Evolutionary conservation across 2,329 filamentous ascomycete species (phyloP).

Genomic region (Zymoseptoria passerinii): DNA sequence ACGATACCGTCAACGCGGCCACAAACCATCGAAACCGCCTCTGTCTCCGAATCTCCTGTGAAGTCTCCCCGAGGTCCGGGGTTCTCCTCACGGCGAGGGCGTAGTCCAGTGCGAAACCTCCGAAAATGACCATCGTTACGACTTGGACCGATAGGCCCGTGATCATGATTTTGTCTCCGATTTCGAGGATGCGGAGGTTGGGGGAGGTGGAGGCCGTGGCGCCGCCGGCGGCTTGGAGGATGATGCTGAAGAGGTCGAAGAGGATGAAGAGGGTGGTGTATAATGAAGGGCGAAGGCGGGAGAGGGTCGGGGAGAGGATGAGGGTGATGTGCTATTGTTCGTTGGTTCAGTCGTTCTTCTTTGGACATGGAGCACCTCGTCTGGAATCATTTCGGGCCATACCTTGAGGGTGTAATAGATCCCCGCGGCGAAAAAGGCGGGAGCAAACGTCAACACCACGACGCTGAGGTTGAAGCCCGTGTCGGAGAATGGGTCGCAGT

Average conservation of each 20-base stretch:
- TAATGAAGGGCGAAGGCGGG: constrained; percentile 19
- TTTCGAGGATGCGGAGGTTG: constrained; percentile 33
- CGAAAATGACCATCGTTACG: constrained; percentile 43
- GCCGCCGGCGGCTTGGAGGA: constrained; percentile 51
- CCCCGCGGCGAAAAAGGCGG: constrained; percentile 39
- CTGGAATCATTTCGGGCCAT: no score
- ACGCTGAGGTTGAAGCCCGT: constrained; percentile 38
- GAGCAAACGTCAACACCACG: constrained; percentile 37
- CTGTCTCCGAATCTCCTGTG: neutral
- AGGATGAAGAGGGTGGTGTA: constrained; percentile 51
- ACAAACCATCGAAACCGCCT: constrained; percentile 18
- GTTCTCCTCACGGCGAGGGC: constrained; percentile 16
- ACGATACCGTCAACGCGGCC: constrained; percentile 19
- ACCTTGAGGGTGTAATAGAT: constrained; percentile 35
- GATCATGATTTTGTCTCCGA: constrained; percentile 50
- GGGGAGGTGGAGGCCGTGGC: constrained; percentile 47
- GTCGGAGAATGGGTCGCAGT: constrained; percentile 36
- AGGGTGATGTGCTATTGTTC: constrained; percentile 33
- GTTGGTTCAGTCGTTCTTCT: neutral
- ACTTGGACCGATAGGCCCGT: constrained; percentile 52
- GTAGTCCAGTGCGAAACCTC: constrained; percentile 34
- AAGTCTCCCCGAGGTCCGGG: neutral
- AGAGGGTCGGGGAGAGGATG: constrained; percentile 31
- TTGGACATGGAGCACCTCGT: no score
- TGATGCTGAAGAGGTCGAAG: constrained; percentile 52